Evolutionary conservation across 306 rosid species (phyloP), one percentile per base, ranked within the genome.

Genomic region (Dalbergia cochinchinensis): DNA sequence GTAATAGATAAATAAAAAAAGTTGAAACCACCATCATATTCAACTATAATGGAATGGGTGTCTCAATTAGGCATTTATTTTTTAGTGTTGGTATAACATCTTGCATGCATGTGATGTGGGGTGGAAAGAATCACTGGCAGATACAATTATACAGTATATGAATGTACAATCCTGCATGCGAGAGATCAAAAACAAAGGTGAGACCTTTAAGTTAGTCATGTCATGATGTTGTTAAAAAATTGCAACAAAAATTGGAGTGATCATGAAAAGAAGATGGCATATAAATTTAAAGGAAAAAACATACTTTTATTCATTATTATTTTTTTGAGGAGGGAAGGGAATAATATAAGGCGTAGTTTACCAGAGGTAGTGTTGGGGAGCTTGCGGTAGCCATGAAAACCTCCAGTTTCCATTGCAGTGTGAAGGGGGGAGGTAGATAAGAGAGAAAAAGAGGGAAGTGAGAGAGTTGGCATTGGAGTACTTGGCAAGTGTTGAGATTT

Each of bases 321-420:
- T 20, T 20, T 20, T 20, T 20, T 20, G 0, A 1, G 22, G 22
- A 0, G 31, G 31, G 31, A 1, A 26, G 31, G 31, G 31, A 26
- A 2, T 26, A 26, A 26, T 26, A 26, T 26, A 26, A 26, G 31
- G 11, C 54, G 60, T 11, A 78, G 18, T 44, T 59, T 85, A 85
- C 89, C 91, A 11, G 92, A 68, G 70, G 63, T 7, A 34, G 83
- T 22, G 84, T 71, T 85, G 80, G 89, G 83, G 77, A 82, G 85
- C 88, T 86, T 92, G 85, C 89, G 87, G 78, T 86, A 92, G 82
- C 97, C 94, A 69, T 90, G 91, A 82, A 87, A 92, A 83, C 85
- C 87, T 71, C 85, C 87, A 75, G 71, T 73, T 35, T 90, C 93
- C 97, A 90, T 88, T 39, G 22, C 39, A 18, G 5, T 78, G 67